Percentiles rank a stretch among this genome's conserved stretches.
Conservation (phyloP, 2,329 filamentous ascomycete species). For the Fusarium sacchari region DNA sequence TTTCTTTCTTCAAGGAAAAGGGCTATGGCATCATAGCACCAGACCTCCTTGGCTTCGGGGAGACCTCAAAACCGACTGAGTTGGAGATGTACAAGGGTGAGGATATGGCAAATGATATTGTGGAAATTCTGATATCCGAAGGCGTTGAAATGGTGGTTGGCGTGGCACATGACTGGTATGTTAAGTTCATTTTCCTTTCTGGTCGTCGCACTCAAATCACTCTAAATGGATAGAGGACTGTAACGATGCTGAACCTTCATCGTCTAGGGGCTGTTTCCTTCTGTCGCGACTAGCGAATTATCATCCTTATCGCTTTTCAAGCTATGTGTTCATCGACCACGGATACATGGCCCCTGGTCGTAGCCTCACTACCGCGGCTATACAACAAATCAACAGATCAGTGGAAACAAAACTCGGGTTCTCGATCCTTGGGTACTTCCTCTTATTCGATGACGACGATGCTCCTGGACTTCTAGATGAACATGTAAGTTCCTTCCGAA, state of each 20-base stretch:
- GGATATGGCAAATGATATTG: not conserved
- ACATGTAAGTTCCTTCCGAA: not conserved
- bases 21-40: not conserved
- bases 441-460: not conserved
- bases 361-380: not conserved
- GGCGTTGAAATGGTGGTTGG: accelerated
- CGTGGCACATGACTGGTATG: not conserved
- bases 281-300: not conserved
- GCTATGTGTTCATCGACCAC: not conserved
- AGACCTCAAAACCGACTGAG: not conserved
- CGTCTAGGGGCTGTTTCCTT: not conserved
- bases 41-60: not conserved
- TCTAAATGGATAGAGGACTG: accelerated
- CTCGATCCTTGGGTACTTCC: not conserved
- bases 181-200: accelerated
- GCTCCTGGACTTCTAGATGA: not conserved
- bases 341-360: not conserved
- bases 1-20: not conserved
- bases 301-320: not conserved
- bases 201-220: accelerated
- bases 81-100: not conserved
- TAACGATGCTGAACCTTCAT: not conserved
- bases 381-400: not conserved
- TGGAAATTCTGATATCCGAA: not conserved
- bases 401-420: not conserved